Evolutionary conservation across 2,329 filamentous ascomycete species (phyloP).

Genomic region (Ophiostoma novo-ulmi): DNA sequence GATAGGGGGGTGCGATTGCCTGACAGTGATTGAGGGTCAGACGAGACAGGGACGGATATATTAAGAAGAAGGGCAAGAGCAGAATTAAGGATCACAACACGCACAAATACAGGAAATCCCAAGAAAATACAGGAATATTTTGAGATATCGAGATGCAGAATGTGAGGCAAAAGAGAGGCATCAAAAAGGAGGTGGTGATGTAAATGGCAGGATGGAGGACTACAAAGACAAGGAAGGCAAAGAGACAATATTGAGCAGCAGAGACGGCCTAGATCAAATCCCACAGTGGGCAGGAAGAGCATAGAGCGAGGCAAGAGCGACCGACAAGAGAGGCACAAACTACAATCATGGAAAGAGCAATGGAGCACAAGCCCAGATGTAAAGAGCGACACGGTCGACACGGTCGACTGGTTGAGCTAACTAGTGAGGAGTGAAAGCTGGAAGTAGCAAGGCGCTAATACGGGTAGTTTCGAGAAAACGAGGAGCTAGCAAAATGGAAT

Average conservation of each 20-base stretch:
- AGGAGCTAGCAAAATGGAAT: slow-evolving; percentile 4
- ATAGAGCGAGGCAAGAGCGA: background rate
- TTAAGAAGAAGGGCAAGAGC: too few species aligned
- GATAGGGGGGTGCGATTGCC: slow-evolving; percentile 12
- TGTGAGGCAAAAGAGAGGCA: background rate
- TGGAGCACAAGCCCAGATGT: background rate
- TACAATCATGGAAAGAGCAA: background rate
- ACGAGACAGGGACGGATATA: background rate
- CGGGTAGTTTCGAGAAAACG: background rate
- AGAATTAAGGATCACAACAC: too few species aligned
- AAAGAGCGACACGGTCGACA: background rate
- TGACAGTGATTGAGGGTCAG: slow-evolving; percentile 5
- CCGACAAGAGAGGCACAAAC: background rate
- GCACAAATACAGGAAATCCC: background rate
- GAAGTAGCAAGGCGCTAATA: slow-evolving; percentile 8
- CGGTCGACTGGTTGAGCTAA: background rate
- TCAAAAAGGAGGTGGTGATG: slow-evolving; percentile 11
- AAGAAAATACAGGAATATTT: background rate
- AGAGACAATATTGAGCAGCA: background rate
- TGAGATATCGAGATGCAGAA: background rate
- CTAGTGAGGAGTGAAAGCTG: background rate
- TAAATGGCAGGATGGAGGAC: background rate
- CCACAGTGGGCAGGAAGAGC: background rate
- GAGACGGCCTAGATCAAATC: background rate
- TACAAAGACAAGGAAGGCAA: too few species aligned